Conservation (phyloP, 2,329 filamentous ascomycete genomes). For the Beauveria brongniartii region DNA sequence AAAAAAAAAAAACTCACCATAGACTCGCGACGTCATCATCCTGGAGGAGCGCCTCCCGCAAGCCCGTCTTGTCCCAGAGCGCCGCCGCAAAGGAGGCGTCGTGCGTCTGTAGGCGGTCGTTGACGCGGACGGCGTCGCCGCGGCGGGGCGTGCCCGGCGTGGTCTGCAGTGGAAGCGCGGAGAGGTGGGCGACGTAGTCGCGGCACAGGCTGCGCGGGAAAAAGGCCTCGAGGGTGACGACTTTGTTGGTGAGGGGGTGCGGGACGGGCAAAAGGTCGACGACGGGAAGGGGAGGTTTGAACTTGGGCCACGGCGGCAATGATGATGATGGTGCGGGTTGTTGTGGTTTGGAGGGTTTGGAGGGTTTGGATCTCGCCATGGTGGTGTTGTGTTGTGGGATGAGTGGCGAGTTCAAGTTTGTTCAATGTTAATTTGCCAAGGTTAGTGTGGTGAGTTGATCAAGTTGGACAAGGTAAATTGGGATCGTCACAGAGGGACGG, state of each 20-base stretch:
- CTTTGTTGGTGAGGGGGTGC: conserved; percentile 46
- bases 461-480: background rate
- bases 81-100: conserved; percentile 66
- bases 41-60: conserved; percentile 50
- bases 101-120: conserved; percentile 79
- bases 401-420: background rate
- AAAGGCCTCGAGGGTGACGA: conserved; percentile 65
- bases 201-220: conserved; percentile 69
- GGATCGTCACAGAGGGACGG: no score
- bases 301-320: conserved; percentile 54
- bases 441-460: background rate
- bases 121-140: conserved; percentile 75
- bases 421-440: no score
- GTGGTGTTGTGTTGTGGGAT: background rate
- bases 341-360: conserved; percentile 14
- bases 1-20: conserved; percentile 25
- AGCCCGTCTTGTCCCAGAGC: conserved; percentile 69
- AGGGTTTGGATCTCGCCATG: conserved; percentile 28
- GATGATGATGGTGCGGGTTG: conserved; percentile 5
- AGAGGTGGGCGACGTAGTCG: conserved; percentile 66
- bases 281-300: conserved; percentile 61
- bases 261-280: conserved; percentile 53
- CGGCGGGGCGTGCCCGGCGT: conserved; percentile 72
- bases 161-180: conserved; percentile 61
- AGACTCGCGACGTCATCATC: conserved; percentile 28